A percentile compares a stretch with the other conserved stretches of the same genome.
phyloP scores from a whole-genome alignment of 208 protist genomes.

The Crithidia acanthocephali region DNA sequence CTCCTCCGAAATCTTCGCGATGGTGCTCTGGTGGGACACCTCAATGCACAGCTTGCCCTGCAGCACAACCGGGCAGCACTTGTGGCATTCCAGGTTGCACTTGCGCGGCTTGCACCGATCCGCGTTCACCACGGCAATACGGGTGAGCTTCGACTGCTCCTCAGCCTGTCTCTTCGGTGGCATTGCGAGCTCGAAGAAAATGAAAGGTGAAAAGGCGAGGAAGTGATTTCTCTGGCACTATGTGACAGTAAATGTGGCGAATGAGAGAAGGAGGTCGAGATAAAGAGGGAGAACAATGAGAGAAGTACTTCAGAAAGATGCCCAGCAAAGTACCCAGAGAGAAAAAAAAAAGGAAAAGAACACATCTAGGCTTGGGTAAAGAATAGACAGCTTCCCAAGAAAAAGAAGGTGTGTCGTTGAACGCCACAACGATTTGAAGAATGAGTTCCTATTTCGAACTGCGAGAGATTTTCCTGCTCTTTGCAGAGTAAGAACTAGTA shows the following conservation, averaged over 20 bases:
- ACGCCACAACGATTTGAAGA: too few relatives aligned
- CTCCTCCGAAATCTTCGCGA: slow-evolving; percentile 98
- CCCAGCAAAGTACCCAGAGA: background rate
- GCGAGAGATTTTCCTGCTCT: too few relatives aligned
- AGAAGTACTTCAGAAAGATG: background rate
- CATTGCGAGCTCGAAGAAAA: slow-evolving; percentile 41
- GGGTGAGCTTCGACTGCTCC: slow-evolving; percentile 95
- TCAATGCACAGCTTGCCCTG: slow-evolving; percentile 99
- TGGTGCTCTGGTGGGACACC: slow-evolving; percentile 94
- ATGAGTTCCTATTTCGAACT: too few relatives aligned
- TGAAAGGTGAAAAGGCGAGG: background rate
- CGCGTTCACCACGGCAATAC: slow-evolving; percentile 99
- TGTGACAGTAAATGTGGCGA: background rate
- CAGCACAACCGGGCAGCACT: slow-evolving; percentile 98
- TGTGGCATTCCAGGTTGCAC: slow-evolving; percentile 99
- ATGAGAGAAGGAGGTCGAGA: background rate
- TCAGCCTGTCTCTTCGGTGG: slow-evolving; percentile 78
- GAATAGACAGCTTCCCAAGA: too few relatives aligned
- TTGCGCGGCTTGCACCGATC: slow-evolving; percentile 99
- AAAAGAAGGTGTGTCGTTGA: too few relatives aligned
- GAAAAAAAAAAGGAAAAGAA: too few relatives aligned
- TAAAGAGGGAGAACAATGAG: background rate
- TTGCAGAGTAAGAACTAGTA: too few relatives aligned
- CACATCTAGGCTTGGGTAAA: too few relatives aligned
- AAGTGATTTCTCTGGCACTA: slow-evolving; percentile 2